These are phyloP conservation scores for Zoysia pacifica DNA, from an alignment of 176 grass and related monocot species.

Conservation along the genomic window DNA sequence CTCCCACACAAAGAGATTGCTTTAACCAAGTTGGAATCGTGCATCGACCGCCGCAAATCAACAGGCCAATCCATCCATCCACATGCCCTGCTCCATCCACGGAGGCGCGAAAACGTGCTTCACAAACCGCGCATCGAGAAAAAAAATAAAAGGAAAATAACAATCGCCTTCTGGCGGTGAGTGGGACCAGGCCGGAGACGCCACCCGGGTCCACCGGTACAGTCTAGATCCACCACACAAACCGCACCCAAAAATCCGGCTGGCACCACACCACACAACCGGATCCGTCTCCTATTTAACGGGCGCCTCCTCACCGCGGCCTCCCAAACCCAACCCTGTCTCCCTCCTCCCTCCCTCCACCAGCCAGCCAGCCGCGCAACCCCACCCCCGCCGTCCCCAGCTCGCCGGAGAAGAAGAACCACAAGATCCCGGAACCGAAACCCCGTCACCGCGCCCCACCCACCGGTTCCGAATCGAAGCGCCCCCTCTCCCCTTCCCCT, in stretches of 20 bases:
- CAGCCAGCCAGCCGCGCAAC: background rate
- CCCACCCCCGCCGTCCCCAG: background rate
- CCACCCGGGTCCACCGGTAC: background rate
- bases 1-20: too few species aligned
- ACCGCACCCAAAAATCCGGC: background rate
- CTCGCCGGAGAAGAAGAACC: slow-evolving; percentile 30
- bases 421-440: background rate
- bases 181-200: background rate
- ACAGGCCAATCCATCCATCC: too few species aligned
- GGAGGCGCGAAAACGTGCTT: too few species aligned
- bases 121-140: too few species aligned
- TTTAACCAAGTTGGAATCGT: too few species aligned
- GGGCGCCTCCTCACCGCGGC: background rate
- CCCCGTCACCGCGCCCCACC: background rate
- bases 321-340: slow-evolving; percentile 14
- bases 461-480: background rate
- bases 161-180: background rate
- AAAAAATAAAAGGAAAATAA: too few species aligned
- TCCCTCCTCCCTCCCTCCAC: too few species aligned
- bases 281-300: slow-evolving; percentile 34
- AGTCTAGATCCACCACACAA: slow-evolving; percentile 10
- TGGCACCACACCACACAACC: slow-evolving; percentile 6
- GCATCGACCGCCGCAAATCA: too few species aligned
- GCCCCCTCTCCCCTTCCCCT: background rate
- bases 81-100: too few species aligned